Evolutionary conservation across 768 basidiomycete genomes (phyloP), one percentile per base, ranked within the genome.

Genomic region (Amanita exitialis): DNA sequence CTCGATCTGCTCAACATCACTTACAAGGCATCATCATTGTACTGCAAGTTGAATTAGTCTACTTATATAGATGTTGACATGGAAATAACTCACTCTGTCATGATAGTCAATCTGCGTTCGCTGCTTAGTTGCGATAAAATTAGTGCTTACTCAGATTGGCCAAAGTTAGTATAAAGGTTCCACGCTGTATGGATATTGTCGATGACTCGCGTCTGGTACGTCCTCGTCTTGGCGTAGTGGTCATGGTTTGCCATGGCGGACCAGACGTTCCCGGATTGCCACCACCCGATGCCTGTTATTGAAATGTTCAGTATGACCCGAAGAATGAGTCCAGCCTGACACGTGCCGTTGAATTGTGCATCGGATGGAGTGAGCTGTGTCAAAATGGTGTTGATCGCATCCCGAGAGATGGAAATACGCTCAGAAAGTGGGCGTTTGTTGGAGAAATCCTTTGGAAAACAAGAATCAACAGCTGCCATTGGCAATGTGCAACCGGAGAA

Each of bases 191-290:
- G 1, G 10, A 41, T 41, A 5, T 41, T 41, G 20, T 41, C 59
- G 4, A 69, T 59, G 8, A 76, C 74, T 18, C 56, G 53, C 0
- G 59, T 63, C 51, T 72, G 56, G 53, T 74, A 71, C 10, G 60
- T 63, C 4, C 59, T 71, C 8, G 64, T 69, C n/a, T 62, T 61
- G 1, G 71, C 62, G 9, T 66, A 61, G 30, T 64, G 58, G 53
- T 77, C 76, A 34, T 73, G 70, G 42, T 76, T 75, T 1, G 74
- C 76, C 64, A 74, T 66, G n/a, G 69, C 70, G 13, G 76, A 73
- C 61, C 66, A 74, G 7, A 71, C 75, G 47, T 78, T 79, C 2
- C 66, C 78, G 20, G 73, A 64, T 56, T 78, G 75, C 77, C 78
- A 78, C 52, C 68, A 78, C 34, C 74, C 68, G 35, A 79, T 70